phyloP scores from a whole-genome alignment of 129 eudicot genomes.

The Artemisia argyi region DNA sequence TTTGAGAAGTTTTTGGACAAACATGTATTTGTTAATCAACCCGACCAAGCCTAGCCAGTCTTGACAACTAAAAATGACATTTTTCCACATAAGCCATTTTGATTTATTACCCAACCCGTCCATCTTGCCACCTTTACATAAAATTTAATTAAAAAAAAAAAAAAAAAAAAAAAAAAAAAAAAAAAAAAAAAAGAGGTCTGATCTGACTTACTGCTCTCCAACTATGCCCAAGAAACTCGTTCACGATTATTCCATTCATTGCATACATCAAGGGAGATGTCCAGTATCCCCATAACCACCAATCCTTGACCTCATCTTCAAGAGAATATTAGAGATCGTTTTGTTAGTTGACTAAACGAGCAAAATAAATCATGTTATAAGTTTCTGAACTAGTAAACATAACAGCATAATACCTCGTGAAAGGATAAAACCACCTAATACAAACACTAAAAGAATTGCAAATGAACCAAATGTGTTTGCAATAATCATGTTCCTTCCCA shows the following conservation, averaged over 20 bases:
- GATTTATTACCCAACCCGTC: no score
- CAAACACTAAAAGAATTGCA: slow-evolving; percentile 37
- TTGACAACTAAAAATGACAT: background rate
- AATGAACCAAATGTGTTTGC: slow-evolving; percentile 56
- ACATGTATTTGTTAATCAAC: no score
- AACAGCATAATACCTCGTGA: slow-evolving; percentile 14
- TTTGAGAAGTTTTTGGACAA: no score
- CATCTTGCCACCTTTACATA: background rate
- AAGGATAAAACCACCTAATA: slow-evolving; percentile 59
- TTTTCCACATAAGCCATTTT: background rate
- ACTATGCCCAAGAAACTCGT: slow-evolving; percentile 57
- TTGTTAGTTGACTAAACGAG: background rate
- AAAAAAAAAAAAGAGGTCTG: background rate
- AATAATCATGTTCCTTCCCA: slow-evolving; percentile 54
- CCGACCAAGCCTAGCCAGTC: background rate
- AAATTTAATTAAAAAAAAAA: no score
- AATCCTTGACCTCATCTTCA: slow-evolving; percentile 41
- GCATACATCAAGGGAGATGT: slow-evolving; percentile 66
- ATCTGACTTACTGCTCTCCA: slow-evolving; percentile 52
- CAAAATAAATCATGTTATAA: background rate
- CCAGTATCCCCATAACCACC: slow-evolving; percentile 70
- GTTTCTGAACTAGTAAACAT: background rate
- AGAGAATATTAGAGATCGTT: background rate
- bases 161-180: background rate
- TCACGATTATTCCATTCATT: slow-evolving; percentile 48